Evolutionary conservation across 495 filamentous ascomycete genomes (phyloP).

Genomic region (Hypoxylon lienhwacheense): DNA sequence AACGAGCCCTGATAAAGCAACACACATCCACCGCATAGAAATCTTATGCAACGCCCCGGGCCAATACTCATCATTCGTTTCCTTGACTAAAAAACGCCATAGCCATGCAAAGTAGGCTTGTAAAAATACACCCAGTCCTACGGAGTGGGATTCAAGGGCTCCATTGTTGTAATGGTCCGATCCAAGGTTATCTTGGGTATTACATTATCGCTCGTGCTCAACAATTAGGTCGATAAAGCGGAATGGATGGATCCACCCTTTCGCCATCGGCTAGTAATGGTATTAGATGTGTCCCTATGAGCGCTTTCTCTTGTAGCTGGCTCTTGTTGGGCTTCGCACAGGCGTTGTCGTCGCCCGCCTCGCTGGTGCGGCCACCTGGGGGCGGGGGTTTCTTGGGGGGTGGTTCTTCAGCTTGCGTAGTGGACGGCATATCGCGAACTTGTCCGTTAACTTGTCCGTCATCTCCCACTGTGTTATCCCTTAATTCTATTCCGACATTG

Average conservation of each 20-base stretch:
- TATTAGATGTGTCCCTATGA: constrained; percentile 13
- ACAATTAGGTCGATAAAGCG: constrained; percentile 31
- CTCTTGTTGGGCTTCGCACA: neutral
- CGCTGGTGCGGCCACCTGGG: neutral
- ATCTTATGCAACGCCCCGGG: neutral
- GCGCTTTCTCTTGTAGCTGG: neutral
- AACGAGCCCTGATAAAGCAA: too few relatives aligned
- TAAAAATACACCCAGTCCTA: constrained; percentile 14
- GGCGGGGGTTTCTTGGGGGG: neutral
- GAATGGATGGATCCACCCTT: constrained; percentile 32
- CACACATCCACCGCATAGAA: neutral
- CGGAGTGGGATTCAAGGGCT: constrained; percentile 5
- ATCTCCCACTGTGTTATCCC: neutral
- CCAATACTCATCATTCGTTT: neutral
- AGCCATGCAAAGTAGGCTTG: constrained; percentile 24
- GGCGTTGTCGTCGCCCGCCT: neutral
- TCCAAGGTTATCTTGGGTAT: neutral
- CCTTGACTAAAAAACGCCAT: constrained; percentile 22
- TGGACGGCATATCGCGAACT: neutral
- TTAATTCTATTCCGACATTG: neutral
- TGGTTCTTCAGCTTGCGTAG: neutral
- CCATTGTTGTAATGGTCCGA: neutral
- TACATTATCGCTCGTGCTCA: neutral
- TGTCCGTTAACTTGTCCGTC: neutral
- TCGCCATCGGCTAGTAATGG: constrained; percentile 26